Base-by-base conservation (phyloP, 768 basidiomycete genomes). In the Cubamyces lactineus region DNA sequence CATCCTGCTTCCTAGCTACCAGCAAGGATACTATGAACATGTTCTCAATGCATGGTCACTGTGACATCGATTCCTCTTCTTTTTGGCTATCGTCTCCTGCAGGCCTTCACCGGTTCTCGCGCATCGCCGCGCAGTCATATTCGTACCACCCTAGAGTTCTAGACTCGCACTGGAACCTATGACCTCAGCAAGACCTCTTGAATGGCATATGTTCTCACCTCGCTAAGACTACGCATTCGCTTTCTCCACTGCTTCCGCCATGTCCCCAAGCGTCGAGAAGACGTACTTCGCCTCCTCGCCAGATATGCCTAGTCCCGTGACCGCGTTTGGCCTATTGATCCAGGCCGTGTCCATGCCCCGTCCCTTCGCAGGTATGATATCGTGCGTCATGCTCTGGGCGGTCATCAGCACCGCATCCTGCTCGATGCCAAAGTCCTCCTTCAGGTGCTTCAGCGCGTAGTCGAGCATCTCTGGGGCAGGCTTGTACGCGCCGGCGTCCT, bases 401-500 rank as follows among this genome's bases (percentile, higher is more conserved):
- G 88, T 87, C 50, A 85, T 78, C 28, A 91, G 77, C 7, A 88
- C 85, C 62, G 82, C 70, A 65, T 82, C 83, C 63, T 70, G 68
- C 69, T 66, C 61, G 16, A 74, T 66, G 24, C 71, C 70, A 54
- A 70, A 74, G n/a, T 70, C 65, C 17, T 63, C 64, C 53, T 70
- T 60, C 34, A 73, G 62, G 53, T 76, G 78, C 53, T 79, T 75
- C 38, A 89, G 73, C 40, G 78, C 81, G 23, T 79, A 75, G 53
- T 77, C 69, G 71, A 87, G 85, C 55, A 84, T 85, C 9, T 77
- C 78, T 6, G 79, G 76, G 7, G 83, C 80, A 21, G 88, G 91
- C 70, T 91, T 92, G 74, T 91, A 92, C 39, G 83, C 83, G n/a
- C 84, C 83, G 5, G 84, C 81, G 64, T 89, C 88, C 70, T 92